Conservation (phyloP, 495 filamentous ascomycete genomes). For the Podospora comata region DNA sequence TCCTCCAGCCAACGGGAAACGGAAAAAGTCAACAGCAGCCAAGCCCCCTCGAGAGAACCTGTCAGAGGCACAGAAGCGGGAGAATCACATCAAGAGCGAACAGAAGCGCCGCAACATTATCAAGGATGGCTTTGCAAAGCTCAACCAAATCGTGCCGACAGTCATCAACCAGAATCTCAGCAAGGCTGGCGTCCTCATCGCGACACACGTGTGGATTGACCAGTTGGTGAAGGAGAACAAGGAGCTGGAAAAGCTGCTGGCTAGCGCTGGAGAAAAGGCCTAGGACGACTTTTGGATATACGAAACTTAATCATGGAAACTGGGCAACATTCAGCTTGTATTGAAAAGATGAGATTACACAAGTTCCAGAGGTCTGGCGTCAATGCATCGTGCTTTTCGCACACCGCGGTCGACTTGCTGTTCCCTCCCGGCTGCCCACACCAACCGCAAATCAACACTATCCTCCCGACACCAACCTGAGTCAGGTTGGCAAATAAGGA, state of each 20-base stretch:
- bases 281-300: neutral
- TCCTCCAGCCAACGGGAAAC: neutral
- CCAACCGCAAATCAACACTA: neutral
- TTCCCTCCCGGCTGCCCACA: neutral
- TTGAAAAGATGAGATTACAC: neutral
- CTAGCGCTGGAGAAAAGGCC: neutral
- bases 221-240: slow-evolving; percentile 66
- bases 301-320: neutral
- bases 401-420: neutral
- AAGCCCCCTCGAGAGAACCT: slow-evolving; percentile 64
- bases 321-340: neutral
- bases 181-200: slow-evolving; percentile 72
- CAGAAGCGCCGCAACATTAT: slow-evolving; percentile 80
- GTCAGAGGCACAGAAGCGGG: slow-evolving; percentile 76
- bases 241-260: slow-evolving; percentile 44
- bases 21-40: slow-evolving; percentile 1
- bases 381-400: neutral
- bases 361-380: neutral
- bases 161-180: slow-evolving; percentile 67
- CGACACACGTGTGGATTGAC: slow-evolving; percentile 71
- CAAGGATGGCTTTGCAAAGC: slow-evolving; percentile 70
- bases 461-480: neutral
- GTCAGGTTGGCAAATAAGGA: neutral
- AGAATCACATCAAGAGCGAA: slow-evolving; percentile 86
- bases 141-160: slow-evolving; percentile 67